Percentiles rank a stretch among this genome's conserved stretches.
Evolutionary conservation across 2,329 filamentous ascomycete species (phyloP).

Genomic region (Zymoseptoria passerinii): DNA sequence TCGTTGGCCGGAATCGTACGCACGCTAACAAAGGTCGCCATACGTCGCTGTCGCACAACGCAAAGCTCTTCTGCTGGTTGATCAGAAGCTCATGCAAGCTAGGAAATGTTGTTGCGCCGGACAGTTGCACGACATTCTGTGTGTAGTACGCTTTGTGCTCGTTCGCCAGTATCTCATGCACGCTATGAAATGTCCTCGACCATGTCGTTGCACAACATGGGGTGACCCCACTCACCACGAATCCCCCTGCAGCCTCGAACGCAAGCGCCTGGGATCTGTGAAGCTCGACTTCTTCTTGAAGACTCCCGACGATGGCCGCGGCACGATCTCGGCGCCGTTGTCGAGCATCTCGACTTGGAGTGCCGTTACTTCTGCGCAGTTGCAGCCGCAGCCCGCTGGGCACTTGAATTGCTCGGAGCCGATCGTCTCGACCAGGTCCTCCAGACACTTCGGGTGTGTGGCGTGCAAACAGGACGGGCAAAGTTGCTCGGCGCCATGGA

Average conservation of each 20-base stretch:
- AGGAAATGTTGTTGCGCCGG: background rate
- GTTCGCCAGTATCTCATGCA: background rate
- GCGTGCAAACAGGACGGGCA: slow-evolving; percentile 26
- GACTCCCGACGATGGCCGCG: background rate
- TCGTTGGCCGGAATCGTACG: background rate
- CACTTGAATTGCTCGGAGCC: slow-evolving; percentile 18
- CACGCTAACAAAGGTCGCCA: background rate
- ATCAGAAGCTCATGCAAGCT: background rate
- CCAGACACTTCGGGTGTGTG: slow-evolving; percentile 22
- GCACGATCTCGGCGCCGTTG: background rate
- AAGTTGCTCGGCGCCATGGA: slow-evolving; percentile 22
- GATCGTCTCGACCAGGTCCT: slow-evolving; percentile 8
- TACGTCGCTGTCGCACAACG: background rate
- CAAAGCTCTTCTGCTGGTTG: background rate
- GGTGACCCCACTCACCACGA: slow-evolving; percentile 5
- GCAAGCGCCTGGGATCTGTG: slow-evolving; percentile 21
- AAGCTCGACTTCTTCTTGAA: slow-evolving; percentile 19
- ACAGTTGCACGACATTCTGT: background rate
- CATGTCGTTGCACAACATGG: background rate
- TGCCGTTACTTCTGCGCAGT: slow-evolving; percentile 14
- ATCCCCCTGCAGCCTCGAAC: slow-evolving; percentile 16
- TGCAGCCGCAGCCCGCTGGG: slow-evolving; percentile 27
- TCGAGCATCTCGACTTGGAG: slow-evolving; percentile 7
- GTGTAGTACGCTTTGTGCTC: background rate
- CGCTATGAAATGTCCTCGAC: background rate